These are phyloP conservation scores for Casuarina cunninghamiana DNA, from an alignment of 306 rosid genomes.

Conservation along the genomic window DNA sequence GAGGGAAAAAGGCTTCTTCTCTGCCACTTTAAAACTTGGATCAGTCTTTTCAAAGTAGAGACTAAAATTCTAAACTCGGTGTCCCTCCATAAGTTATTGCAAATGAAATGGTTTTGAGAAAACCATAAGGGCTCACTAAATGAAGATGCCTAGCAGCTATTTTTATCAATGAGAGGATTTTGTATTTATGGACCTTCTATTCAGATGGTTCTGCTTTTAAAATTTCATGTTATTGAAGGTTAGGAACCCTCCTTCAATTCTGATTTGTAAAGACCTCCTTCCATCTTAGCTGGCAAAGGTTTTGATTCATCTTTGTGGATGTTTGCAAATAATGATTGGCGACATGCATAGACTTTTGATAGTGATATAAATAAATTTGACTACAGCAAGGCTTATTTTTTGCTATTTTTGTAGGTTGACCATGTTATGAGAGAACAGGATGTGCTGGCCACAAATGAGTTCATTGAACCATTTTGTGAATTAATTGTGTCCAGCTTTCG, in stretches of 20 bases:
- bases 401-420: constrained; percentile 67
- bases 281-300: no score
- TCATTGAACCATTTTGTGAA: constrained; percentile 92
- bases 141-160: neutral
- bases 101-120: neutral
- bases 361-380: neutral
- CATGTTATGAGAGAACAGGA: constrained; percentile 97
- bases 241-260: no score
- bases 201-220: neutral
- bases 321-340: no score
- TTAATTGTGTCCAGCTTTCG: constrained; percentile 77
- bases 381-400: neutral
- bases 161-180: neutral
- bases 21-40: neutral
- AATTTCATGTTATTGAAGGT: no score
- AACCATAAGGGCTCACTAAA: neutral
- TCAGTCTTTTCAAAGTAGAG: neutral
- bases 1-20: no score
- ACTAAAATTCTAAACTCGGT: neutral
- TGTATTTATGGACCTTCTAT: neutral
- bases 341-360: neutral
- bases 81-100: neutral
- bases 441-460: constrained; percentile 85
- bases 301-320: no score
- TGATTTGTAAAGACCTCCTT: neutral